A percentile compares a stretch with the other conserved stretches of the same genome.
Evolutionary conservation across 306 rosid species (phyloP).

Genomic region (Lablab purpureus): DNA sequence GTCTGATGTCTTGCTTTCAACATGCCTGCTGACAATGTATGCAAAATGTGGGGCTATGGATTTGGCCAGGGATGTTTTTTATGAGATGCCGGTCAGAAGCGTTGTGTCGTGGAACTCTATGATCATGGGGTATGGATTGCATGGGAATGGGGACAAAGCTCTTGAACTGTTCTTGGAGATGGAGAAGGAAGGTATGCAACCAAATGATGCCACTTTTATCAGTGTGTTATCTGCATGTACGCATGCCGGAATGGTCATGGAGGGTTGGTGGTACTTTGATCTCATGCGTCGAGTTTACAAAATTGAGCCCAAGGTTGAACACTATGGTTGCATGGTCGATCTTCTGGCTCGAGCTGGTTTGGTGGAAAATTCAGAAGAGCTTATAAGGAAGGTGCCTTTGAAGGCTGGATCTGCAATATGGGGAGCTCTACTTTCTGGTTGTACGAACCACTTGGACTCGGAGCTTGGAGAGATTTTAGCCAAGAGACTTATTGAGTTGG

Average conservation of each 20-base stretch:
- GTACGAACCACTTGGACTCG: slow-evolving; percentile 60
- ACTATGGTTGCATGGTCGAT: slow-evolving; percentile 80
- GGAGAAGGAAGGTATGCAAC: slow-evolving; percentile 58
- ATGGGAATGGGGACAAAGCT: slow-evolving; percentile 63
- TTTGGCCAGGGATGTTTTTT: slow-evolving; percentile 64
- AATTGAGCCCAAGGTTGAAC: slow-evolving; percentile 74
- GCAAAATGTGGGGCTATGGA: slow-evolving; percentile 72
- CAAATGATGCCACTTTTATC: slow-evolving; percentile 67
- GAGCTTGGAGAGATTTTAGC: slow-evolving; percentile 67
- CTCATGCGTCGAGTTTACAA: slow-evolving; percentile 64
- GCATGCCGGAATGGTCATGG: slow-evolving; percentile 70
- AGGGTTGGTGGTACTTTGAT: slow-evolving; percentile 77
- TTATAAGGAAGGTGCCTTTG: slow-evolving; percentile 56
- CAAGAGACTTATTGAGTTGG: slow-evolving; percentile 66
- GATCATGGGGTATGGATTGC: slow-evolving; percentile 74
- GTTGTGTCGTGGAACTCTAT: slow-evolving; percentile 76
- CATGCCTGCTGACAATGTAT: slow-evolving; percentile 71
- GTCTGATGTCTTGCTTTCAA: slow-evolving; percentile 66
- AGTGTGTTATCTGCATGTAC: slow-evolving; percentile 72
- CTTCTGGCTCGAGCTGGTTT: slow-evolving; percentile 77
- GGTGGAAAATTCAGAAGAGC: slow-evolving; percentile 59
- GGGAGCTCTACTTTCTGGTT: slow-evolving; percentile 81
- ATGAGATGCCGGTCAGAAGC: slow-evolving; percentile 61
- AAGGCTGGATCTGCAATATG: slow-evolving; percentile 67
- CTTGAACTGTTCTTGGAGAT: slow-evolving; percentile 61